Conservation (phyloP, 192 early-diverging fungal genomes). For the Coemansia sp. region DNA sequence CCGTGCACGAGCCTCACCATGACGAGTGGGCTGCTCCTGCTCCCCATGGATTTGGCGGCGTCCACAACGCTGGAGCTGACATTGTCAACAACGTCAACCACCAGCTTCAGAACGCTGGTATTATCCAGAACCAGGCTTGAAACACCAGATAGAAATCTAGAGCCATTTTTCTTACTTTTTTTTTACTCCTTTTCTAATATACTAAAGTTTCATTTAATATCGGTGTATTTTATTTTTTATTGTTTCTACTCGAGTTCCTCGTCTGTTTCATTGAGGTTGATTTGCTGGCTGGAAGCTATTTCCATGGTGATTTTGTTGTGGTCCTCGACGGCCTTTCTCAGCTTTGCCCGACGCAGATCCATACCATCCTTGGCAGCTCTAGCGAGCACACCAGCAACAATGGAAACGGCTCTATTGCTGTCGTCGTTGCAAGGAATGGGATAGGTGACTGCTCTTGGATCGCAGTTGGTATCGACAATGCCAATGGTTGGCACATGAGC, state of each 20-base stretch:
- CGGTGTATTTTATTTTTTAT: background rate
- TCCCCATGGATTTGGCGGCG: background rate
- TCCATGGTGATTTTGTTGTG: constrained; percentile 4
- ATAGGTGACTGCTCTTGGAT: constrained; percentile 82
- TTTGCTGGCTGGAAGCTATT: background rate
- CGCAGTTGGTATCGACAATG: constrained; percentile 88
- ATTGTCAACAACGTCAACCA: constrained; percentile 28
- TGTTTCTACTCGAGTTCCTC: constrained; percentile 3
- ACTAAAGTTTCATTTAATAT: too few species aligned
- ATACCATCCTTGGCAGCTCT: constrained; percentile 68
- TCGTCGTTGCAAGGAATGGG: constrained; percentile 96
- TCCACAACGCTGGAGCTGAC: background rate
- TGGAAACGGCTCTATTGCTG: constrained; percentile 69
- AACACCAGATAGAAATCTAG: background rate
- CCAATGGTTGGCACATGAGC: constrained; percentile 85
- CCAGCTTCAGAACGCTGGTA: constrained; percentile 19
- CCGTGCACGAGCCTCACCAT: constrained; percentile 6
- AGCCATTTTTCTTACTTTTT: too few species aligned
- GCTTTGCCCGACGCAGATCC: constrained; percentile 16
- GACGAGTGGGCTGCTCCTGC: background rate
- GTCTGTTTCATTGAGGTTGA: too few species aligned
- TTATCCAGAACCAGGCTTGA: constrained; percentile 21
- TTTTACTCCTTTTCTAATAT: too few species aligned
- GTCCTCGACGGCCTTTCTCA: constrained; percentile 9
- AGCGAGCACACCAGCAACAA: constrained; percentile 80